phyloP scores from a whole-genome alignment of 306 rosid species.

The Styphnolobium japonicum region DNA sequence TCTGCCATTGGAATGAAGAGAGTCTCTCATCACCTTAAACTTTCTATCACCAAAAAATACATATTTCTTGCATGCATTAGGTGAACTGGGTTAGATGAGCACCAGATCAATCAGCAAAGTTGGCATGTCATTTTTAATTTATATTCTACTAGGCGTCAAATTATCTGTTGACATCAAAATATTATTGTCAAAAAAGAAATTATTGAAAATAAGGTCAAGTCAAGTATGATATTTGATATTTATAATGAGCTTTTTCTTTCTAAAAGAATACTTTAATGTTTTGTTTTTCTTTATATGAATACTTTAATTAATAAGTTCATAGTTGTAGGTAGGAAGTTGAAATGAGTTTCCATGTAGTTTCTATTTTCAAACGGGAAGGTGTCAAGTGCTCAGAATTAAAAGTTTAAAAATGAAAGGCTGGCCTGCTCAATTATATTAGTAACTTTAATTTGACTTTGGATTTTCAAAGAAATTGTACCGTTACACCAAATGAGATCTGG shows the following conservation, averaged over 20 bases:
- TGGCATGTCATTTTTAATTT: neutral
- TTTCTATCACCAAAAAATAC: no score
- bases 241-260: neutral
- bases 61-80: neutral
- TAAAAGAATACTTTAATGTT: neutral
- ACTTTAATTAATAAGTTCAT: neutral
- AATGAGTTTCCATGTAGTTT: neutral
- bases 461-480: constrained; percentile 13
- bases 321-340: constrained; percentile 8
- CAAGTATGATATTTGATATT: neutral
- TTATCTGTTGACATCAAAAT: neutral
- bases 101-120: neutral
- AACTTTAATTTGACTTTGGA: neutral
- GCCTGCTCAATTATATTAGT: neutral
- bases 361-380: constrained; percentile 2
- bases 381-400: neutral
- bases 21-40: no score
- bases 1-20: no score
- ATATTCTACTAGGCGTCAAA: neutral
- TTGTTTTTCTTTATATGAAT: neutral
- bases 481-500: neutral
- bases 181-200: neutral
- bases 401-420: neutral
- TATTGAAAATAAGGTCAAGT: neutral
- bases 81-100: constrained; percentile 2